Conservation (phyloP, 345 rosid genomes). For the Leavenworthia alabamica region DNA sequence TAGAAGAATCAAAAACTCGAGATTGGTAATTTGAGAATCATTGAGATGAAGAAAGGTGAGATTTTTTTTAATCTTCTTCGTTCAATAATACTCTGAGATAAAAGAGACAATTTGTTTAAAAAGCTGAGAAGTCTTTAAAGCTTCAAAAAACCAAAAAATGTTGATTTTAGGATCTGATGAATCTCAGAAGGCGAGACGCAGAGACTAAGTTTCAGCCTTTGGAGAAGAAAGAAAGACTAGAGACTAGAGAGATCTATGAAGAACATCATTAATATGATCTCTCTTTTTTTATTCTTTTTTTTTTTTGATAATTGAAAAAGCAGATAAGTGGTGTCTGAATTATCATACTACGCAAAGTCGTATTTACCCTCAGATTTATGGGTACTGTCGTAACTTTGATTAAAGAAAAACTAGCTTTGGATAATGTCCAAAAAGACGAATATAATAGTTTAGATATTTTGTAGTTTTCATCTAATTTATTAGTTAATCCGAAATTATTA, state of each 20-base stretch:
- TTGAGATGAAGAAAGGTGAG: constrained; percentile 12
- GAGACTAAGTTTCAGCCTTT: not conserved
- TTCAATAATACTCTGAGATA: constrained; percentile 8
- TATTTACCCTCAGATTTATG: constrained; percentile 11
- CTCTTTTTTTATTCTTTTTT: not conserved
- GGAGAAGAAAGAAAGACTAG: constrained; percentile 4
- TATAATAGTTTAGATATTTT: constrained; percentile 4
- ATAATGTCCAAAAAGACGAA: constrained; percentile 13
- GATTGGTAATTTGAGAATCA: constrained; percentile 2
- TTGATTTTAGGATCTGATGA: constrained; percentile 18
- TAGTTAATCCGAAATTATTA: not conserved
- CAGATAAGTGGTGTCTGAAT: constrained; percentile 26
- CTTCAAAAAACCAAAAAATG: constrained; percentile 5
- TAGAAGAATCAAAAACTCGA: not conserved
- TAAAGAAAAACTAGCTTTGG: constrained; percentile 3
- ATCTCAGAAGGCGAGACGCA: constrained; percentile 9
- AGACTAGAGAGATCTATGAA: constrained; percentile 25
- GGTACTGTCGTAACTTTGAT: constrained; percentile 17
- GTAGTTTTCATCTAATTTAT: not conserved
- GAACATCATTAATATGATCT: constrained; percentile 4
- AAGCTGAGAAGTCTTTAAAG: constrained; percentile 7
- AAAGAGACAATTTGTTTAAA: not conserved
- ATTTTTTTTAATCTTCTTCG: not conserved
- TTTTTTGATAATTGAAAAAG: constrained; percentile 11
- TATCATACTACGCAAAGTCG: constrained; percentile 6